phyloP scores from a whole-genome alignment of 306 rosid species.

The Ammopiptanthus mongolicus region DNA sequence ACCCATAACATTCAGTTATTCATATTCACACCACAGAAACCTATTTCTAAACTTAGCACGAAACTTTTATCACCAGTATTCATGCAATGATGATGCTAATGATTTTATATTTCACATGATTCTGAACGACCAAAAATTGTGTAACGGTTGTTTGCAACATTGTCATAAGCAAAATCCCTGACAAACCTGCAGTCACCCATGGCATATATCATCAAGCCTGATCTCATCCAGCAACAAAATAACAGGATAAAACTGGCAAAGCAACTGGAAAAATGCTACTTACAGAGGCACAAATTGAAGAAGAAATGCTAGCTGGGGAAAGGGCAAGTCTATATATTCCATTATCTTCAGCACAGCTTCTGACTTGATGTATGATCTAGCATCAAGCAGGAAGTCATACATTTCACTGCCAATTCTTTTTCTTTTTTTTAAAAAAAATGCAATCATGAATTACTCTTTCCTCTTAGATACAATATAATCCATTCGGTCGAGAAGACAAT shows the following conservation, averaged over 20 bases:
- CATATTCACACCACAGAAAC: background rate
- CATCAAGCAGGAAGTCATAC: slow-evolving; percentile 28
- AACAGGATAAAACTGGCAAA: background rate
- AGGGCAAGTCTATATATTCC: slow-evolving; percentile 81
- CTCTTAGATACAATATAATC: background rate
- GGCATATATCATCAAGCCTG: background rate
- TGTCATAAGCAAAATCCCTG: slow-evolving; percentile 77
- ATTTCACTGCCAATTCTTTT: slow-evolving; percentile 11
- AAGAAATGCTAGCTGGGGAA: slow-evolving; percentile 73
- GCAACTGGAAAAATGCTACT: slow-evolving; percentile 28
- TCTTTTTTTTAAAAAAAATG: background rate
- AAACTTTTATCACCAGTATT: background rate
- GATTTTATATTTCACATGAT: slow-evolving; percentile 65
- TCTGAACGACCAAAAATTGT: slow-evolving; percentile 77
- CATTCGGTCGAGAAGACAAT: background rate
- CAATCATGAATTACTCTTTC: slow-evolving; percentile 1
- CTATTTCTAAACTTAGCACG: slow-evolving; percentile 2
- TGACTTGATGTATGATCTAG: slow-evolving; percentile 76
- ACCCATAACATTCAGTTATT: background rate
- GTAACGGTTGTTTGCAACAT: slow-evolving; percentile 91
- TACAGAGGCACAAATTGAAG: slow-evolving; percentile 76
- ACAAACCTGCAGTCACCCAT: slow-evolving; percentile 53
- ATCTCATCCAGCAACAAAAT: slow-evolving; percentile 1
- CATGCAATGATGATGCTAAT: slow-evolving; percentile 22
- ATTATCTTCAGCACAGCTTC: slow-evolving; percentile 92